phyloP scores from a whole-genome alignment of 345 rosid species.

The Populus deltoides region DNA sequence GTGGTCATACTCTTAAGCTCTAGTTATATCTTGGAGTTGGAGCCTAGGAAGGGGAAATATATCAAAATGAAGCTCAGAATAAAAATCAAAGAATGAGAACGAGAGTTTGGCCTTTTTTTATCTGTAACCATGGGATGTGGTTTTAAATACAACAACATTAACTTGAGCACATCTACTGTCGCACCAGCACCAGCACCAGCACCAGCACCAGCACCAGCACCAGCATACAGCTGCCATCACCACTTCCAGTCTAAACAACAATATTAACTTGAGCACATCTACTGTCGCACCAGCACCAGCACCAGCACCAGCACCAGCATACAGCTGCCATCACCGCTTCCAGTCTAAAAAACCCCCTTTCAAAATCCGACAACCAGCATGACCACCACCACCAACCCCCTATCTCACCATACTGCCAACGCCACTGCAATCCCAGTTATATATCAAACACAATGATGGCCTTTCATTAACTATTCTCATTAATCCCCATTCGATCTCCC shows the following conservation, averaged over 20 bases:
- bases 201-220: neutral
- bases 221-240: neutral
- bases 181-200: neutral
- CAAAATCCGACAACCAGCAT: neutral
- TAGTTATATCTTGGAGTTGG: neutral
- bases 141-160: neutral
- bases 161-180: neutral
- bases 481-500: neutral
- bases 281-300: neutral
- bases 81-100: neutral
- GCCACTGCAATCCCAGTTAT: neutral
- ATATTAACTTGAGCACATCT: neutral
- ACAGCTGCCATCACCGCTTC: neutral
- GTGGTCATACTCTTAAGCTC: neutral
- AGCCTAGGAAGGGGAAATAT: neutral
- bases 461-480: neutral
- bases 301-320: no score
- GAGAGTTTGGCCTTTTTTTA: neutral
- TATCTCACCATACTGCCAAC: no score
- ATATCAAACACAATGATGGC: neutral
- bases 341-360: neutral
- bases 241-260: no score
- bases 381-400: neutral
- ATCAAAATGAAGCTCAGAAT: neutral
- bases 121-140: neutral